Percentiles rank a stretch among this genome's conserved stretches.
These are phyloP conservation scores for Pseudogymnoascus verrucosus DNA, from an alignment of 2,329 filamentous ascomycete species.

Conservation along the genomic window DNA sequence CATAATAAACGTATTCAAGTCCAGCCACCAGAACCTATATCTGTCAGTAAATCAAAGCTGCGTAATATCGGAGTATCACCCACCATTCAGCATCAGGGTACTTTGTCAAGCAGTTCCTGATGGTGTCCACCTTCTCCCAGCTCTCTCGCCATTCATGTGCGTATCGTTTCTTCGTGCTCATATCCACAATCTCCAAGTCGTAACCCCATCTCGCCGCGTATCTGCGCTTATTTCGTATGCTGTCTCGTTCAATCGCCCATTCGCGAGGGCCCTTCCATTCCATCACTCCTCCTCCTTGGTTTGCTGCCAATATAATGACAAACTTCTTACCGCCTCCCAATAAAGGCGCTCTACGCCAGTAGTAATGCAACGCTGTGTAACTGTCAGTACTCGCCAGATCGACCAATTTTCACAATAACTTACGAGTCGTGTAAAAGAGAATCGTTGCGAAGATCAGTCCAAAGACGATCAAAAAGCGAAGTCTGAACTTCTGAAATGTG, in stretches of 20 bases:
- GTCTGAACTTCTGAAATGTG: slow-evolving; percentile 57
- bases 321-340: slow-evolving; percentile 83
- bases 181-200: slow-evolving; percentile 90
- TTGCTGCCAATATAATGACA: slow-evolving; percentile 88
- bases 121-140: slow-evolving; percentile 97
- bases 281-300: slow-evolving; percentile 95
- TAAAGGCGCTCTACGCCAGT: slow-evolving; percentile 63
- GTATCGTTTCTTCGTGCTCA: slow-evolving; percentile 98
- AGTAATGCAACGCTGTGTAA: slow-evolving; percentile 33
- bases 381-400: slow-evolving; percentile 14
- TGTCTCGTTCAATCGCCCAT: slow-evolving; percentile 97
- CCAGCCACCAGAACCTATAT: slow-evolving; percentile 97
- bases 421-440: slow-evolving; percentile 67
- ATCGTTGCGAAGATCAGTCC: slow-evolving; percentile 53
- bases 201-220: slow-evolving; percentile 89
- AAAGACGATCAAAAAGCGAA: slow-evolving; percentile 52
- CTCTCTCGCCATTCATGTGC: slow-evolving; percentile 98
- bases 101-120: slow-evolving; percentile 81
- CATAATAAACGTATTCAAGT: slow-evolving; percentile 97
- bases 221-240: slow-evolving; percentile 86
- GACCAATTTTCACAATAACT: slow-evolving; percentile 33
- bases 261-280: slow-evolving; percentile 96
- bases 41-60: slow-evolving; percentile 22
- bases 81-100: slow-evolving; percentile 96
- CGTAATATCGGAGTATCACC: slow-evolving; percentile 27